Percentiles rank a stretch among this genome's conserved stretches.
Conservation (phyloP, 345 rosid species). For the Laguncularia racemosa region DNA sequence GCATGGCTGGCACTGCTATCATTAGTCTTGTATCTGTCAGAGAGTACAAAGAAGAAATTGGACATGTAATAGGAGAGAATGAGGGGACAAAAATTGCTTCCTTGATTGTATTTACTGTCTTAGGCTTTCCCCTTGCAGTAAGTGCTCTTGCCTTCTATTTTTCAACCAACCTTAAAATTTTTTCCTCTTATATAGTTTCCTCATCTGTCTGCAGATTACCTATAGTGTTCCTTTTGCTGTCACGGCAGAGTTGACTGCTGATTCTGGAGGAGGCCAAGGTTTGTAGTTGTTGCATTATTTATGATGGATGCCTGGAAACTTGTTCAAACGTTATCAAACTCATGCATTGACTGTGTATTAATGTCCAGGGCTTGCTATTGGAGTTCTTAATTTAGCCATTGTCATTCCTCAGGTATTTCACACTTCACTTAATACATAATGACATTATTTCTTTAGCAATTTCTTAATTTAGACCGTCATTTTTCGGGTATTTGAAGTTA, state of each 20-base stretch:
- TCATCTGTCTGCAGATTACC: constrained; percentile 56
- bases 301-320: background rate
- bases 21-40: constrained; percentile 62
- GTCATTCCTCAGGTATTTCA: constrained; percentile 78
- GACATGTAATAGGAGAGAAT: constrained; percentile 51
- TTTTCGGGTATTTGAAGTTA: too few species aligned
- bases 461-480: too few species aligned
- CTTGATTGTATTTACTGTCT: constrained; percentile 72
- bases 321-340: background rate
- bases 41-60: constrained; percentile 45
- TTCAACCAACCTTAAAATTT: background rate
- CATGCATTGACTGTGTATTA: background rate
- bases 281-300: constrained; percentile 9
- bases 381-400: constrained; percentile 88
- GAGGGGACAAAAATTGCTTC: constrained; percentile 59
- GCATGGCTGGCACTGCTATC: constrained; percentile 78
- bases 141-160: constrained; percentile 14
- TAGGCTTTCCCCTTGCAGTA: constrained; percentile 97
- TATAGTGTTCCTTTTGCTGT: constrained; percentile 92
- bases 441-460: too few species aligned
- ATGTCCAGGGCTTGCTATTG: constrained; percentile 84
- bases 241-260: constrained; percentile 91
- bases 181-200: constrained; percentile 2
- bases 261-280: constrained; percentile 98
- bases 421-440: background rate